Evolutionary conservation across 2,329 filamentous ascomycete genomes (phyloP).

Genomic region (Sclerotinia nivalis): DNA sequence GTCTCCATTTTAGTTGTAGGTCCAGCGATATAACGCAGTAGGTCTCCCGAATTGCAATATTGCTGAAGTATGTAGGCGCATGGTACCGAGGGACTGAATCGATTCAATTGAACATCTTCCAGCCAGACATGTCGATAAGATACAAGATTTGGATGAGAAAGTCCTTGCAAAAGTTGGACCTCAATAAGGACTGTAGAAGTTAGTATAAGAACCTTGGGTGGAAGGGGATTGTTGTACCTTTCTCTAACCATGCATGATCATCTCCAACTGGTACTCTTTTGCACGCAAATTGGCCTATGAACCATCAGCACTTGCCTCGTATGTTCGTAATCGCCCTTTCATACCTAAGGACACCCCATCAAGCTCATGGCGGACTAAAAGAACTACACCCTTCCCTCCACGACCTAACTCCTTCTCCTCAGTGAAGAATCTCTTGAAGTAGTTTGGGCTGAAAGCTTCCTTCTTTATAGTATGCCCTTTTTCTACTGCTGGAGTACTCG

Average conservation of each 20-base stretch:
- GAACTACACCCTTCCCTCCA: constrained; percentile 90
- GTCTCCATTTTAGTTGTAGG: constrained; percentile 58
- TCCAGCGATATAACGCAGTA: constrained; percentile 83
- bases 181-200: constrained; percentile 68
- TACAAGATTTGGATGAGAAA: constrained; percentile 93
- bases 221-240: constrained; percentile 45
- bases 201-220: constrained; percentile 20
- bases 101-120: constrained; percentile 80
- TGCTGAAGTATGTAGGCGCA: constrained; percentile 97
- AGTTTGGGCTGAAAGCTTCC: constrained; percentile 86
- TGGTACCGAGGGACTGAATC: constrained; percentile 86
- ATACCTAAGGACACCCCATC: constrained; percentile 76
- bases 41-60: constrained; percentile 91
- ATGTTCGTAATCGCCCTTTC: constrained; percentile 21
- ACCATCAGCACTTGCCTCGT: constrained; percentile 26
- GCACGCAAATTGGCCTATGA: constrained; percentile 77
- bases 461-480: constrained; percentile 73
- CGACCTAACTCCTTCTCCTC: constrained; percentile 83
- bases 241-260: constrained; percentile 93
- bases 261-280: constrained; percentile 95
- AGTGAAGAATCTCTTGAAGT: constrained; percentile 90
- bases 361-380: constrained; percentile 90
- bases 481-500: constrained; percentile 49
- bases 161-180: constrained; percentile 85
- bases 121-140: constrained; percentile 98